Percentiles rank a stretch among this genome's conserved stretches.
Evolutionary conservation across 768 basidiomycete species (phyloP).

Genomic region (Phlebiopsis gigantea): DNA sequence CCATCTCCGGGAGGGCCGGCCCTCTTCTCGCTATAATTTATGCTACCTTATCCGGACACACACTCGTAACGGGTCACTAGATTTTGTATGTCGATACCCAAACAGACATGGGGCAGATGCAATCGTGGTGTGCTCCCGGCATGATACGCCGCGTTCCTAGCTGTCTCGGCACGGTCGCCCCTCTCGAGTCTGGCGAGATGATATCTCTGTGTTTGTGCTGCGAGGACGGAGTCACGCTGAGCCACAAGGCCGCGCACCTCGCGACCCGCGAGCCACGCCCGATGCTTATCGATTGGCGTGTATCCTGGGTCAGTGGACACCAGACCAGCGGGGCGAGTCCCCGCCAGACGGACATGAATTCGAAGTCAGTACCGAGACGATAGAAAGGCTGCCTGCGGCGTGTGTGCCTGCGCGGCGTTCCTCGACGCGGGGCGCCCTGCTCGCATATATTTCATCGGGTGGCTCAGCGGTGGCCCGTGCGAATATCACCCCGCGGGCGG

Average conservation of each 20-base stretch:
- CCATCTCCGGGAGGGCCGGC: background rate
- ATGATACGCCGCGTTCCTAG: background rate
- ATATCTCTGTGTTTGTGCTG: background rate
- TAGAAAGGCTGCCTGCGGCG: too few relatives aligned
- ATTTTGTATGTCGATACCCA: background rate
- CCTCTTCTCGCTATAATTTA: background rate
- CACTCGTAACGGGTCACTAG: background rate
- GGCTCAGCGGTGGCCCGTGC: too few relatives aligned
- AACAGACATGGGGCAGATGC: background rate
- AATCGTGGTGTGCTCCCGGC: background rate
- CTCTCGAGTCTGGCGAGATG: background rate
- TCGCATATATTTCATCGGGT: too few relatives aligned
- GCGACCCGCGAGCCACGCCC: background rate
- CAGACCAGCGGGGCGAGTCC: background rate
- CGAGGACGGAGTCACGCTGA: background rate
- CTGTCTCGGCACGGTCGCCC: background rate
- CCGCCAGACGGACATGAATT: background rate
- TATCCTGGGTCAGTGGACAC: background rate
- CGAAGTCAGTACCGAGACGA: background rate
- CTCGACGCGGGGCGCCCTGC: too few relatives aligned
- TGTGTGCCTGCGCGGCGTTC: too few relatives aligned
- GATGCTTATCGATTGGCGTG: conserved; percentile 1
- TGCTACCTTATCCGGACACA: background rate
- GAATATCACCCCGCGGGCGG: too few relatives aligned
- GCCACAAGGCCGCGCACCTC: background rate